Percentiles rank a stretch among this genome's conserved stretches.
Conservation (phyloP, 768 basidiomycete genomes). For the Mycena alexandri region DNA sequence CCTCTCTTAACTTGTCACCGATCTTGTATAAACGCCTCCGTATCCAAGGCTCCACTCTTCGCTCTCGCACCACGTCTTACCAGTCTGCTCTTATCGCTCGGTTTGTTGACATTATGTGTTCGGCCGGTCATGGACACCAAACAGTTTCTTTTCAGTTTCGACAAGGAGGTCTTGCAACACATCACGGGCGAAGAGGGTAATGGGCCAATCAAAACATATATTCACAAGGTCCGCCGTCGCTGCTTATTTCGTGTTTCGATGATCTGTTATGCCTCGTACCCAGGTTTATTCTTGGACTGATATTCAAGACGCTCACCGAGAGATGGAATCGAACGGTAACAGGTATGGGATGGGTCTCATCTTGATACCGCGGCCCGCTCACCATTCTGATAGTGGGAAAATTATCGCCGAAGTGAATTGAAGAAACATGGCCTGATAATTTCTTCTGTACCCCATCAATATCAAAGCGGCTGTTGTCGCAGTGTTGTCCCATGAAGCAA, state of each 20-base stretch:
- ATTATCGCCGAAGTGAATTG: conserved; percentile 56
- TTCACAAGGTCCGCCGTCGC: conserved; percentile 73
- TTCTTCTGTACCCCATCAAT: not conserved
- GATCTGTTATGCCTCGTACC: conserved; percentile 1
- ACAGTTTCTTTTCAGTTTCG: conserved; percentile 57
- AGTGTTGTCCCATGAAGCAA: not conserved
- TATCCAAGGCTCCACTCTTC: conserved; percentile 90
- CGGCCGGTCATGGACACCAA: not conserved
- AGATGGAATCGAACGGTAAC: conserved; percentile 82
- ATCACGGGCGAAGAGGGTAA: conserved; percentile 69
- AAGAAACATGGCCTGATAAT: not conserved
- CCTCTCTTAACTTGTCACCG: conserved; percentile 68
- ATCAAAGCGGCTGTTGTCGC: conserved; percentile 10
- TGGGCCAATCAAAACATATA: conserved; percentile 77
- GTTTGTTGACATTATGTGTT: conserved; percentile 48
- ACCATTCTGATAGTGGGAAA: conserved; percentile 55
- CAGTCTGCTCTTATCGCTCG: conserved; percentile 77
- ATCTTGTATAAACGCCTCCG: conserved; percentile 88
- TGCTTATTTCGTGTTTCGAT: conserved; percentile 29
- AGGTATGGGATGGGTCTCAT: conserved; percentile 47
- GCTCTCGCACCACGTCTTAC: conserved; percentile 80
- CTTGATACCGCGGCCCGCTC: conserved; percentile 18
- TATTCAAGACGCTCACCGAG: conserved; percentile 83
- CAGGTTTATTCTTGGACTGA: conserved; percentile 86
- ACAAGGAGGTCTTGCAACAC: conserved; percentile 62